phyloP scores from a whole-genome alignment of 176 grass and related monocot genomes.

The Avena eriantha region DNA sequence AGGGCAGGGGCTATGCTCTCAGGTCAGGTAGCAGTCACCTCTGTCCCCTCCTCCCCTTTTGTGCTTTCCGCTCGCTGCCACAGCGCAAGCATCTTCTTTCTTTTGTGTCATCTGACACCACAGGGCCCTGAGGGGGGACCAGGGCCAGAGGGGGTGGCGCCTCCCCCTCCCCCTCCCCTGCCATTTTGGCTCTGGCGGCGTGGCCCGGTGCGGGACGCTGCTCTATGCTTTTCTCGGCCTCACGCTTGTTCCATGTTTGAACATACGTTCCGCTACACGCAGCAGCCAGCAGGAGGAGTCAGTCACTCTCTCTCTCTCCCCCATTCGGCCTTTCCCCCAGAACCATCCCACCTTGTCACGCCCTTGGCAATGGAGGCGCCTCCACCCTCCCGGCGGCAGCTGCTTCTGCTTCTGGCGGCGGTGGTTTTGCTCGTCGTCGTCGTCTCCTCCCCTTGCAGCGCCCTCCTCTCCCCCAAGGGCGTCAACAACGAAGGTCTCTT shows the following conservation, averaged over 20 bases:
- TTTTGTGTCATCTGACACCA: constrained; percentile 50
- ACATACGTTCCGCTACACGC: constrained; percentile 39
- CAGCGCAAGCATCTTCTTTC: constrained; percentile 77
- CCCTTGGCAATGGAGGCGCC: constrained; percentile 46
- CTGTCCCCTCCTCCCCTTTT: constrained; percentile 57
- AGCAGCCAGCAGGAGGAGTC: constrained; percentile 14
- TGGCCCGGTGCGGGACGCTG: constrained; percentile 49
- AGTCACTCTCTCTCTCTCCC: not conserved
- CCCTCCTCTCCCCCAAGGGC: constrained; percentile 82
- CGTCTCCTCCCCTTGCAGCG: constrained; percentile 46
- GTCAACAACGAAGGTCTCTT: constrained; percentile 85
- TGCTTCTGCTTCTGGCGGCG: not conserved
- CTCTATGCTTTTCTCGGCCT: constrained; percentile 73
- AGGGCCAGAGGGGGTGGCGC: too few species aligned
- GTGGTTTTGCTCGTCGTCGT: not conserved
- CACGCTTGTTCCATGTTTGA: constrained; percentile 56
- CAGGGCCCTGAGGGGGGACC: not conserved
- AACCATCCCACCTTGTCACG: not conserved
- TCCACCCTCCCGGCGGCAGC: not conserved
- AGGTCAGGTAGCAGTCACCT: constrained; percentile 76
- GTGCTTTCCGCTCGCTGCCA: constrained; percentile 49
- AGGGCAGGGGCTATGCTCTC: not conserved
- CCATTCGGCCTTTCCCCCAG: not conserved
- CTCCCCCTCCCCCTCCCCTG: constrained; percentile 1
- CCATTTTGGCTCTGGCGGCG: constrained; percentile 25